phyloP scores from a whole-genome alignment of 257 asterid genomes.

The Gentiana dahurica region DNA sequence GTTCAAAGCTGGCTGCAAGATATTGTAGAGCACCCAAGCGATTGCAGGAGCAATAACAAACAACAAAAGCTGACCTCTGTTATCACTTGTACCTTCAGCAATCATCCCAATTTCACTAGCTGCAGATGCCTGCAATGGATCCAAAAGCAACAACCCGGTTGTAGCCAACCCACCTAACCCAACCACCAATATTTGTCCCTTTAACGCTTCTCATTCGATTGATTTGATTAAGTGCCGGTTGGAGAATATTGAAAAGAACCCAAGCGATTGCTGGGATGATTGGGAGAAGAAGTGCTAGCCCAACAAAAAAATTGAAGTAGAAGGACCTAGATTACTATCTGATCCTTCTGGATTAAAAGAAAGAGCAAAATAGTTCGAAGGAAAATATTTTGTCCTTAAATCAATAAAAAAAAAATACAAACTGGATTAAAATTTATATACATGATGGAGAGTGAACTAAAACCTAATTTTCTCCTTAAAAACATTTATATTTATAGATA shows the following conservation, averaged over 20 bases:
- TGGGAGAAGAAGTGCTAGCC: slow-evolving; percentile 53
- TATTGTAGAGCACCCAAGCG: slow-evolving; percentile 65
- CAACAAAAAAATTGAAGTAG: slow-evolving; percentile 14
- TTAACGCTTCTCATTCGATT: slow-evolving; percentile 55
- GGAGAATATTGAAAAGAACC: slow-evolving; percentile 73
- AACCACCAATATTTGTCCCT: slow-evolving; percentile 46
- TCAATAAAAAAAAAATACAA: no score
- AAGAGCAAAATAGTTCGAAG: no score
- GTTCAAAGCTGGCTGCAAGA: slow-evolving; percentile 90
- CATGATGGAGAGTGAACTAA: no score
- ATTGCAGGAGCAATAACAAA: slow-evolving; percentile 76
- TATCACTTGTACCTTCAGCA: slow-evolving; percentile 54
- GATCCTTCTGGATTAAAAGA: slow-evolving; percentile 30
- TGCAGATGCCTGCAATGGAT: slow-evolving; percentile 47
- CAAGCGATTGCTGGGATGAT: slow-evolving; percentile 60
- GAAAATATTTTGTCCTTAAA: no score
- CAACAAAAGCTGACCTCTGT: slow-evolving; percentile 74
- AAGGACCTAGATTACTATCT: slow-evolving; percentile 30
- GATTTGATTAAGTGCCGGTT: slow-evolving; percentile 68
- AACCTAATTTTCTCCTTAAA: no score
- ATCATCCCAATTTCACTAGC: slow-evolving; percentile 29
- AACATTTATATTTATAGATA: no score
- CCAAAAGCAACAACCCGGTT: slow-evolving; percentile 32
- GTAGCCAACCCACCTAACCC: slow-evolving; percentile 51
- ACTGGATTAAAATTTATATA: no score